These are phyloP conservation scores for Aureobasidium musti DNA, from an alignment of 2,329 filamentous ascomycete genomes.

Conservation along the genomic window DNA sequence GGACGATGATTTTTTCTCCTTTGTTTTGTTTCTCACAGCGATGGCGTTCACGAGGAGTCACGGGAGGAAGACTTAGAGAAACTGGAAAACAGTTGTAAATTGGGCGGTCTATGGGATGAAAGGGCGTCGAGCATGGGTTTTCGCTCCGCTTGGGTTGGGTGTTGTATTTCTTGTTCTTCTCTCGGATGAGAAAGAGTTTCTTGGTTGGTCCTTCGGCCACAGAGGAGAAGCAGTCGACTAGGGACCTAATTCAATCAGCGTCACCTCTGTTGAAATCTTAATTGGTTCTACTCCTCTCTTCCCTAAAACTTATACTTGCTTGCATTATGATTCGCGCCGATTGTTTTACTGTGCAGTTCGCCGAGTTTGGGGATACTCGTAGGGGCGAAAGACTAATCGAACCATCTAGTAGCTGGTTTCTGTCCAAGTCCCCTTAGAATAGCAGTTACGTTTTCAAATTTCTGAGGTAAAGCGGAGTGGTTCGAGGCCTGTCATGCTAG, in stretches of 20 bases:
- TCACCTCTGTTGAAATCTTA: not conserved
- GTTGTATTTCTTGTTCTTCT: not conserved
- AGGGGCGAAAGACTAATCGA: too few relatives aligned
- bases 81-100: constrained; percentile 9
- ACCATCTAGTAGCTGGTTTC: too few relatives aligned
- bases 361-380: too few relatives aligned
- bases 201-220: not conserved
- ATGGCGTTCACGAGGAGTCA: not conserved
- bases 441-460: too few relatives aligned
- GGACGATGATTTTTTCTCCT: not conserved
- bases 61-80: not conserved
- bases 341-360: too few relatives aligned
- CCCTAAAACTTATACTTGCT: not conserved
- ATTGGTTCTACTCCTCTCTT: not conserved
- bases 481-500: too few relatives aligned
- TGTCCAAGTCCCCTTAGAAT: too few relatives aligned
- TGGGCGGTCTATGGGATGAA: constrained; percentile 1
- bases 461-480: too few relatives aligned
- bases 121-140: constrained; percentile 23
- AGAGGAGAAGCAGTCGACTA: not conserved
- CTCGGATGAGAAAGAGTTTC: not conserved
- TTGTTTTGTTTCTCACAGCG: constrained; percentile 3
- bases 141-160: not conserved
- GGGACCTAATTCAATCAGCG: not conserved
- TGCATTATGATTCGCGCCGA: not conserved